Evolutionary conservation across 305 asterid species (phyloP).

Genomic region (Fraxinus nigra): DNA sequence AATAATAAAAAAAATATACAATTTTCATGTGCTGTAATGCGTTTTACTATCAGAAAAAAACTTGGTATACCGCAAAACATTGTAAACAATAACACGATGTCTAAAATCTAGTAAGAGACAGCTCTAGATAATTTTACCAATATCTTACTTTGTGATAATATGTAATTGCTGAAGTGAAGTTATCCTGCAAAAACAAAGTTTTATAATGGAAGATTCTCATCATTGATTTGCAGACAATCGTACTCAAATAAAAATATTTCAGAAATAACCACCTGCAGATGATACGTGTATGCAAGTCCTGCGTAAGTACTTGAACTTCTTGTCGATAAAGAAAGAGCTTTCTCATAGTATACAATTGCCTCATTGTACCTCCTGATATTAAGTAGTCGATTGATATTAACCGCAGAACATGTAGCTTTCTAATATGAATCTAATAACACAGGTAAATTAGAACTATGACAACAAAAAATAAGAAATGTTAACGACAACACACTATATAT

Average conservation of each 20-base stretch:
- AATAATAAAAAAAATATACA: background rate
- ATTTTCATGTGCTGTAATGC: background rate
- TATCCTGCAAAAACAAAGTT: constrained; percentile 53
- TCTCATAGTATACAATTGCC: constrained; percentile 83
- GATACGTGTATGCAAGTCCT: constrained; percentile 94
- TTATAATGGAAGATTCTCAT: background rate
- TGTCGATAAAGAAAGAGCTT: constrained; percentile 91
- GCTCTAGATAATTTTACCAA: background rate
- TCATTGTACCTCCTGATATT: constrained; percentile 77
- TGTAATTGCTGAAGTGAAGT: constrained; percentile 71
- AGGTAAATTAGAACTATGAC: constrained; percentile 4
- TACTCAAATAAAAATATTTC: background rate
- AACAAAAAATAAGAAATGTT: background rate
- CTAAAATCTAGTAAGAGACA: background rate
- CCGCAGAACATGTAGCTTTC: background rate
- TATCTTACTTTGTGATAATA: constrained; percentile 82
- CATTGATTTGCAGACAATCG: background rate
- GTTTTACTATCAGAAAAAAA: background rate
- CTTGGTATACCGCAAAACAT: background rate
- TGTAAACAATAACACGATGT: background rate
- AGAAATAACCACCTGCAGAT: constrained; percentile 63
- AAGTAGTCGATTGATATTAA: constrained; percentile 16
- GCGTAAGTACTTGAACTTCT: constrained; percentile 88
- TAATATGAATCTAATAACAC: background rate
- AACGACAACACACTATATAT: background rate